phyloP scores from a whole-genome alignment of 2,329 filamentous ascomycete species.

The Chaetomium sp. region DNA sequence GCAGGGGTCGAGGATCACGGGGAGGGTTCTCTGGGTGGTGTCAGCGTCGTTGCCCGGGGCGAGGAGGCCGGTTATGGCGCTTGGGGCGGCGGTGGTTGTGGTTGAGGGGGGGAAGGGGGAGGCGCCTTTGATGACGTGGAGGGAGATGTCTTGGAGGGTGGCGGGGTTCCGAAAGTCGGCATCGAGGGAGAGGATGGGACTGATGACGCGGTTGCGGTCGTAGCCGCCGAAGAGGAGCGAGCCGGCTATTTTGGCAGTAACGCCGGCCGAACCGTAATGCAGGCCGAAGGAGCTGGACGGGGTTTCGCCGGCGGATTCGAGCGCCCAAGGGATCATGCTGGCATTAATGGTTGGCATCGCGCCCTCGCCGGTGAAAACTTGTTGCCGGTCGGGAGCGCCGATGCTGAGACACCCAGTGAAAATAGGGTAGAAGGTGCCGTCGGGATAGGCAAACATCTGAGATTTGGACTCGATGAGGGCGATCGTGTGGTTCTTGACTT shows the following conservation, averaged over 20 bases:
- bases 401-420: slow-evolving; percentile 21
- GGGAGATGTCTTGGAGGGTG: slow-evolving; percentile 3
- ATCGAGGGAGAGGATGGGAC: background rate
- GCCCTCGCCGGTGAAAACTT: slow-evolving; percentile 9
- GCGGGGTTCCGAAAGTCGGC: slow-evolving; percentile 3
- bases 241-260: slow-evolving; percentile 2
- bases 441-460: slow-evolving; percentile 11
- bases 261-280: slow-evolving; percentile 8
- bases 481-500: slow-evolving; percentile 7
- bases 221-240: slow-evolving; percentile 22
- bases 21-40: background rate
- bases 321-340: slow-evolving; percentile 15
- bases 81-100: background rate
- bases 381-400: slow-evolving; percentile 1
- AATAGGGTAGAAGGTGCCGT: slow-evolving; percentile 14
- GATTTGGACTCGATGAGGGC: slow-evolving; percentile 2
- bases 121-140: slow-evolving; percentile 15
- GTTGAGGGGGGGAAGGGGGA: slow-evolving; percentile 4
- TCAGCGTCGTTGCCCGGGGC: slow-evolving; percentile 3
- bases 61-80: slow-evolving; percentile 1
- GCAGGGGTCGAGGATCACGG: slow-evolving; percentile 17
- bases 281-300: slow-evolving; percentile 16
- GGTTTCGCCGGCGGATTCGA: background rate
- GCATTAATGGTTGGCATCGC: slow-evolving; percentile 1
- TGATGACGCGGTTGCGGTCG: slow-evolving; percentile 18